Evolutionary conservation across 345 rosid genomes (phyloP), one percentile per base, ranked within the genome.

Genomic region (Heritiera fomes): DNA sequence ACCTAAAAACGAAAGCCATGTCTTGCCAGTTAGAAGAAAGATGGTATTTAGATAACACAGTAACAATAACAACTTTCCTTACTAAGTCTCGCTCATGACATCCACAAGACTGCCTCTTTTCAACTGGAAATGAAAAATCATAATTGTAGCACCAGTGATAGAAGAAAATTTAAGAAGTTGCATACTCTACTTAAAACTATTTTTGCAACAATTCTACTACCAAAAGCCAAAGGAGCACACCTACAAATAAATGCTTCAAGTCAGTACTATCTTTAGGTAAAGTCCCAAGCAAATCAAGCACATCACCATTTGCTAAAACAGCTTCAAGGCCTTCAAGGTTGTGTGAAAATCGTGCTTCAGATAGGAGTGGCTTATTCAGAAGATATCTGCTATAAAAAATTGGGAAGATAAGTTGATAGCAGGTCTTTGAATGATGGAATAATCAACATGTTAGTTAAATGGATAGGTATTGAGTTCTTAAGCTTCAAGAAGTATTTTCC

Each of bases 201-300:
- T 20, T 50, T 65, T n/a, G 73, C 63, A 65, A 12, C 38, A 32
- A 77, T 34, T 66, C 23, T 12, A 38, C 34, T 34, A 38, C n/a
- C n/a, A 40, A 14, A 63, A 63, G 7, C 12, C 56, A 59, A 45
- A 65, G 71, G 70, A 40, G 77, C 82, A 32, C 85, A 92, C 99
- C 98, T 78, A 94, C 90, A 80, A 96, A 96, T 83, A 96, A 82
- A 86, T 96, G 99, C 90, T 96, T 96, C 83, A 96, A 84, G 86
- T 94, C 94, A 66, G 99, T 96, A 80, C 94, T 96, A 85, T 96
- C 98, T 86, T 96, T 96, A 56, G 97, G 94, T 82, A 92, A 84
- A 75, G 94, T 92, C 59, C 97, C 94, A 78, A 96, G 97, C 97
- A 94, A 86, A 85, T 96, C 97, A 81, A 96, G 90, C 78, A 92